Evolutionary conservation across 306 rosid species (phyloP).

Genomic region (Betula pendula): DNA sequence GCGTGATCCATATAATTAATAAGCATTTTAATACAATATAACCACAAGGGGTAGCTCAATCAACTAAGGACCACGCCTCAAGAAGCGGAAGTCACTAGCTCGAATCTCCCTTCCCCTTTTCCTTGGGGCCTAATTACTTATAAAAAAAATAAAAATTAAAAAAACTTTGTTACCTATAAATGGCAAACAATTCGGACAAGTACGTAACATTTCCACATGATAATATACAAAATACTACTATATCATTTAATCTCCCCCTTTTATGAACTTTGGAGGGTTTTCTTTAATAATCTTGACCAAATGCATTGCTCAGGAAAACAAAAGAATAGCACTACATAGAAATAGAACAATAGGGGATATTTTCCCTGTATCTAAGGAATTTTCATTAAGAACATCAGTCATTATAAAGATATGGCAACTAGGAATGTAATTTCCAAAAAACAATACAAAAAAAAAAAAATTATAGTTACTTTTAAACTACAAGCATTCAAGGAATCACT

Average conservation of each 20-base stretch:
- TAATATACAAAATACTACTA: not conserved
- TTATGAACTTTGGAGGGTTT: not conserved
- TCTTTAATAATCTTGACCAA: not conserved
- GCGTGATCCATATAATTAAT: not conserved
- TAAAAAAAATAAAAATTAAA: no score
- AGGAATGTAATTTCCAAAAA: not conserved
- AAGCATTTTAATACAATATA: not conserved
- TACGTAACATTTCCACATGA: not conserved
- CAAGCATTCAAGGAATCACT: not conserved
- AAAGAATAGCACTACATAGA: not conserved
- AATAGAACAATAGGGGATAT: not conserved
- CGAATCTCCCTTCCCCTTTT: no score
- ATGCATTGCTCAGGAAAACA: not conserved
- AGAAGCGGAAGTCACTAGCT: no score
- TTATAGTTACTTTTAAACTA: not conserved
- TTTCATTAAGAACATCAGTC: not conserved
- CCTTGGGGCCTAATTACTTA: no score
- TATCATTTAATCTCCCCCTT: not conserved
- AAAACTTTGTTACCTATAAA: not conserved
- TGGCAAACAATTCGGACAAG: not conserved
- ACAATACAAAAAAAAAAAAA: not conserved
- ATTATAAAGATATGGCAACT: not conserved
- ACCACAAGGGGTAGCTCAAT: no score
- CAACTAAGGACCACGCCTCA: no score
- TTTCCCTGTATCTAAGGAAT: not conserved